Percentiles rank a stretch among this genome's conserved stretches.
phyloP scores from a whole-genome alignment of 2,329 filamentous ascomycete genomes.

The Fusarium succisae region DNA sequence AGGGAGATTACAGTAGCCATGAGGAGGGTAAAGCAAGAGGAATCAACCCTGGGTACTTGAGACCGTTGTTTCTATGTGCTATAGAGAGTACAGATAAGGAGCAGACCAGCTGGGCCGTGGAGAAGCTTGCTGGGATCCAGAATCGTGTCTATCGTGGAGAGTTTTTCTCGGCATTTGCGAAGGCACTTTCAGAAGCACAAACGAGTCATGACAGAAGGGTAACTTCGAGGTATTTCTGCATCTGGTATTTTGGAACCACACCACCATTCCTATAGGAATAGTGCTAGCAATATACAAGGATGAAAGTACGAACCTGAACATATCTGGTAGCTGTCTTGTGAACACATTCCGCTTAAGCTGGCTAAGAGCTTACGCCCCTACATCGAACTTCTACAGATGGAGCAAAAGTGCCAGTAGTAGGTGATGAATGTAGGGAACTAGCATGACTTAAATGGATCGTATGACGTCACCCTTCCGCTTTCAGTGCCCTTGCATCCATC shows the following conservation, averaged over 20 bases:
- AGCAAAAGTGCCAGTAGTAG: no score
- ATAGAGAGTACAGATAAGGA: neutral
- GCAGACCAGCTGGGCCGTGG: neutral
- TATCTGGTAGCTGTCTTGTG: neutral
- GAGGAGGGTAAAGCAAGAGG: rapidly evolving
- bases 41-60: neutral
- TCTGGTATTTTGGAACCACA: neutral
- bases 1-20: rapidly evolving
- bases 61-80: neutral
- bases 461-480: no score
- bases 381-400: no score
- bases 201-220: neutral
- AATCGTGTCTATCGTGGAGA: neutral
- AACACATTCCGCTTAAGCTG: neutral
- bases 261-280: neutral
- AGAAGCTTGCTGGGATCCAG: neutral
- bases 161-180: neutral
- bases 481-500: no score
- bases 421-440: no score
- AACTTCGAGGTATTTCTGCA: neutral
- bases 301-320: neutral
- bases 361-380: no score
- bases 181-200: neutral
- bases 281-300: neutral
- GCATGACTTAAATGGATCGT: no score